Percentiles rank a stretch among this genome's conserved stretches.
Conservation (phyloP, 2,329 filamentous ascomycete species). For the Neopestalotiopsis clavispora region DNA sequence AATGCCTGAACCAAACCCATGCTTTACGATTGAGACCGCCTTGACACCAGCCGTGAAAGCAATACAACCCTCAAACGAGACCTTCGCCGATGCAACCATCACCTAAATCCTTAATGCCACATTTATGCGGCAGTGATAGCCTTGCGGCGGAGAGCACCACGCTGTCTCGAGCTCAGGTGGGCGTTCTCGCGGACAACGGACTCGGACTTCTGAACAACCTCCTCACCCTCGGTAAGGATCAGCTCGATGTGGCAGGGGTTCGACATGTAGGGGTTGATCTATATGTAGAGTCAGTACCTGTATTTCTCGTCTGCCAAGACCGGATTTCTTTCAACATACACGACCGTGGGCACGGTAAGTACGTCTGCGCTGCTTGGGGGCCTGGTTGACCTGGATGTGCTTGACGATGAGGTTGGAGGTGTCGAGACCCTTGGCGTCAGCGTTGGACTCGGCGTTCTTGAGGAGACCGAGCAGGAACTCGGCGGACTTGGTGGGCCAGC, state of each 20-base stretch:
- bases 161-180: constrained; percentile 90
- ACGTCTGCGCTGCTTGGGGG: constrained; percentile 97
- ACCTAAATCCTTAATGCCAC: constrained; percentile 17
- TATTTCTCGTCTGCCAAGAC: not conserved
- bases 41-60: constrained; percentile 42
- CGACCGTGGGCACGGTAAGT: constrained; percentile 99
- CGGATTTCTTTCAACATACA: constrained; percentile 66
- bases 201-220: constrained; percentile 91
- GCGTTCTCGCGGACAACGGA: constrained; percentile 63
- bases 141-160: constrained; percentile 70
- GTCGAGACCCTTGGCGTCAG: constrained; percentile 96
- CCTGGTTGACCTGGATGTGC: constrained; percentile 99
- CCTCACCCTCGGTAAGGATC: constrained; percentile 97
- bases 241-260: constrained; percentile 99
- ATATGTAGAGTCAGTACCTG: constrained; percentile 31
- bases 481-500: constrained; percentile 99
- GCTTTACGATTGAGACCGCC: constrained; percentile 39
- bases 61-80: constrained; percentile 35
- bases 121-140: constrained; percentile 69
- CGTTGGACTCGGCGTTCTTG: constrained; percentile 97
- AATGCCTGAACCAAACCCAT: constrained; percentile 42
- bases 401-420: constrained; percentile 97
- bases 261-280: constrained; percentile 99
- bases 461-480: constrained; percentile 97
- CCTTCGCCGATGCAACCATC: constrained; percentile 33